Base-by-base conservation (phyloP, 73 alveolate genomes). In the Paramecium bursaria region DNA sequence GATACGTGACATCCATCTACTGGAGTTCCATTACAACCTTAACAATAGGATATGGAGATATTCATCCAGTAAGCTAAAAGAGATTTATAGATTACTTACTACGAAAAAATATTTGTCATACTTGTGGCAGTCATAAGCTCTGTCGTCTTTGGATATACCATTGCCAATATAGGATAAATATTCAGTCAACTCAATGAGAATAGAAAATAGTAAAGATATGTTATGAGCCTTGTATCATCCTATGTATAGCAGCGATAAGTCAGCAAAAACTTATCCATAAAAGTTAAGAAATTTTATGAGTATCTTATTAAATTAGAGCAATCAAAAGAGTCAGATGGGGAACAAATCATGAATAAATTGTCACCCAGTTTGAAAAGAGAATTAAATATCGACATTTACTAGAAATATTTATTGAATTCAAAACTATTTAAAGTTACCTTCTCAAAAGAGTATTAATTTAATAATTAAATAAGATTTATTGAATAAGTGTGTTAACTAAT, bases 41-140 rank as follows among this genome's bases (percentile, higher is more conserved):
- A 15, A 79, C 89, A 1, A 73, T 79, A 49, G 89, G 89, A 35
- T 79, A 79, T 79, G 89, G 89, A 21, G 89, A 79, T 46, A 79
- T 79, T 1, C 50, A 67, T 9, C 89, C 89, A n/a, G 55, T 31
- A 13, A 53, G 48, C 2, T 27, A 53, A 53, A 21, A 47, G 25
- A 53, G 25, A 17, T 53, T 1, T 7, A 17, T 53, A 53, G n/a
- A 22, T 53, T 14, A 79, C 35, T 21, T 49, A 42, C 19, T n/a
- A n/a, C 5, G 75, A 75, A 39, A 50, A 50, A 26, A 49, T 75
- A 30, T 75, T 9, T 22, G n/a, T 54, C 35, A 46, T 50, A 7
- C 46, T 26, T 33, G 48, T 46, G 9, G 89, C 76, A 39, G 80
- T 53, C 1, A 31, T 79, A 21, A 50, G 75, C 27, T 48, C 50